Conservation (phyloP, 192 early-diverging fungal genomes). For the Backusella psychrophila region DNA sequence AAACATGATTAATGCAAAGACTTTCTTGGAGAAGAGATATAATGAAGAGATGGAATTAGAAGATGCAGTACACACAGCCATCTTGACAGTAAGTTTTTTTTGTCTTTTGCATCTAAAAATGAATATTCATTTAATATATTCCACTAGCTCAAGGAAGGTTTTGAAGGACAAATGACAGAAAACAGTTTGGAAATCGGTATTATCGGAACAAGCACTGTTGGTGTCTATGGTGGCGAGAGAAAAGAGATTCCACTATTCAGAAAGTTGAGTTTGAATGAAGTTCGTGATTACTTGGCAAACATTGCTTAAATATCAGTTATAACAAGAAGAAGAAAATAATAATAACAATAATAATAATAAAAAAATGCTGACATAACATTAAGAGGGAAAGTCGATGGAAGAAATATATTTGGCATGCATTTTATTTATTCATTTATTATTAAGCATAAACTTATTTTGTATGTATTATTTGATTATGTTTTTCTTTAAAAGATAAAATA, state of each 20-base stretch:
- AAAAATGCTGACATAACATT: not conserved
- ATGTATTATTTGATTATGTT: not conserved
- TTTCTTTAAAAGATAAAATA: not conserved
- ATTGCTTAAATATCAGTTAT: constrained; percentile 57
- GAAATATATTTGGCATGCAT: not conserved
- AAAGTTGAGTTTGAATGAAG: constrained; percentile 77
- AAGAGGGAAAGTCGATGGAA: not conserved
- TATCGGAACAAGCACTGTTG: constrained; percentile 55
- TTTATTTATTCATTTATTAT: not conserved
- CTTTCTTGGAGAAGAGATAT: constrained; percentile 97
- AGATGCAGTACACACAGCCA: constrained; percentile 99
- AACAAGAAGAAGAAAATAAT: not conserved
- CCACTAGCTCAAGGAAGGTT: constrained; percentile 88
- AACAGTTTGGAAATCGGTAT: constrained; percentile 95
- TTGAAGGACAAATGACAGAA: constrained; percentile 98
- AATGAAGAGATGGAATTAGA: constrained; percentile 95
- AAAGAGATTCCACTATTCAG: constrained; percentile 73
- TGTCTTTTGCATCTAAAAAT: not conserved
- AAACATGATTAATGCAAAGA: constrained; percentile 99
- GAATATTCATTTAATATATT: not conserved
- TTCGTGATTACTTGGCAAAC: constrained; percentile 98
- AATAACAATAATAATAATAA: not conserved
- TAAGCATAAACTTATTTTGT: not conserved
- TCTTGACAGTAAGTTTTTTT: constrained; percentile 65
- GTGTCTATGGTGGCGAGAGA: constrained; percentile 53